phyloP scores from a whole-genome alignment of 257 asterid species.

The Solanum peruvianum region DNA sequence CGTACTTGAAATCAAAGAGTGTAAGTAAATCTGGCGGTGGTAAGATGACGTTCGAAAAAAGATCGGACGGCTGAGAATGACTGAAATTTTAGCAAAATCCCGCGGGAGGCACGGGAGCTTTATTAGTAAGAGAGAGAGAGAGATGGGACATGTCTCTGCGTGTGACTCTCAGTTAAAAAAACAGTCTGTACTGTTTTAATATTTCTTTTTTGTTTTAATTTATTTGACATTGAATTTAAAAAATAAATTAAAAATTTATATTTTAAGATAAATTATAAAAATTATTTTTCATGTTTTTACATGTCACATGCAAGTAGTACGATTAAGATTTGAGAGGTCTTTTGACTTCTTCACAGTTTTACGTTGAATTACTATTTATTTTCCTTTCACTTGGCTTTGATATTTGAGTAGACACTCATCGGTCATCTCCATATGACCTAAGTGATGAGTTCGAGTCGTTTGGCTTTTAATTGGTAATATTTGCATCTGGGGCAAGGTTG shows the following conservation, averaged over 20 bases:
- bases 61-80: conserved; percentile 13
- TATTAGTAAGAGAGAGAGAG: not conserved
- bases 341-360: conserved; percentile 27
- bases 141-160: not conserved
- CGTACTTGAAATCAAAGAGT: not conserved
- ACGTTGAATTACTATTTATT: not conserved
- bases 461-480: not conserved
- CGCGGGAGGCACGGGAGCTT: conserved; percentile 71
- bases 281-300: not conserved
- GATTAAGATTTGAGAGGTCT: not conserved
- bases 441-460: not conserved
- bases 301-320: conserved; percentile 2
- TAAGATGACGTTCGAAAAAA: conserved; percentile 11
- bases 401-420: not conserved
- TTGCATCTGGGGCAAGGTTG: not conserved
- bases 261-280: too few relatives aligned
- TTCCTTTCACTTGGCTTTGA: not conserved
- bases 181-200: accelerated
- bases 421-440: not conserved
- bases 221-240: not conserved
- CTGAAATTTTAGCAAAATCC: conserved; percentile 21
- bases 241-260: too few relatives aligned
- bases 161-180: too few relatives aligned
- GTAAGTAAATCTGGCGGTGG: not conserved
- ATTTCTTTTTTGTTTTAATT: too few relatives aligned